Conservation (phyloP, 2,329 filamentous ascomycete genomes). For the Phoma sp. region DNA sequence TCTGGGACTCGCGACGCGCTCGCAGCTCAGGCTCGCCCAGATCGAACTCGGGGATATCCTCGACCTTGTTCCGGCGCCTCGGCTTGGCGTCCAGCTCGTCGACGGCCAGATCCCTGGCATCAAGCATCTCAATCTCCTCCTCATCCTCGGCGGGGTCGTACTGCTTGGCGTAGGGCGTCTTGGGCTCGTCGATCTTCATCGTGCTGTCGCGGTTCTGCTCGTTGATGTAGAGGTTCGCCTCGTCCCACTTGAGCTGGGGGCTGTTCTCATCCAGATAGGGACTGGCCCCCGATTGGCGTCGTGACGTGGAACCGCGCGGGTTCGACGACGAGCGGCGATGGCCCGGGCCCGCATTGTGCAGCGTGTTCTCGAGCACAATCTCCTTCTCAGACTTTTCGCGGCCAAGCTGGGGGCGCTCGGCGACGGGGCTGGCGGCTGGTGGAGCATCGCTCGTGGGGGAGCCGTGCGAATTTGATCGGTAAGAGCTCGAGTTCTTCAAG, state of each 20-base stretch:
- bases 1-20: slow-evolving; percentile 40
- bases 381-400: slow-evolving; percentile 77
- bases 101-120: slow-evolving; percentile 74
- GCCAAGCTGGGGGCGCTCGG: slow-evolving; percentile 53
- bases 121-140: slow-evolving; percentile 70
- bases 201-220: slow-evolving; percentile 94
- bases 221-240: slow-evolving; percentile 95
- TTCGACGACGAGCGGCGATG: slow-evolving; percentile 83
- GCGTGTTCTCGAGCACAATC: slow-evolving; percentile 90
- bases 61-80: slow-evolving; percentile 59
- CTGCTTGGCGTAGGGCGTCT: slow-evolving; percentile 93
- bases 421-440: slow-evolving; percentile 41
- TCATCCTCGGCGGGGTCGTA: slow-evolving; percentile 92
- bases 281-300: slow-evolving; percentile 70
- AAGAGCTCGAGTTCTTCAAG: slow-evolving; percentile 82
- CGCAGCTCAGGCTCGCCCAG: slow-evolving; percentile 85
- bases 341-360: slow-evolving; percentile 84
- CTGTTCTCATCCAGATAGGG: slow-evolving; percentile 65
- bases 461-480: slow-evolving; percentile 57
- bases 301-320: slow-evolving; percentile 70
- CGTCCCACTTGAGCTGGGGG: slow-evolving; percentile 94
- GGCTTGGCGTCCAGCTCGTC: slow-evolving; percentile 69
- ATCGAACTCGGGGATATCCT: slow-evolving; percentile 90
- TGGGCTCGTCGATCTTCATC: slow-evolving; percentile 99
- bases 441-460: slow-evolving; percentile 55